Percentiles rank a stretch among this genome's conserved stretches.
Evolutionary conservation across 225 moss, liverwort and hornwort species (phyloP).

Genomic region (Ulota crispa): DNA sequence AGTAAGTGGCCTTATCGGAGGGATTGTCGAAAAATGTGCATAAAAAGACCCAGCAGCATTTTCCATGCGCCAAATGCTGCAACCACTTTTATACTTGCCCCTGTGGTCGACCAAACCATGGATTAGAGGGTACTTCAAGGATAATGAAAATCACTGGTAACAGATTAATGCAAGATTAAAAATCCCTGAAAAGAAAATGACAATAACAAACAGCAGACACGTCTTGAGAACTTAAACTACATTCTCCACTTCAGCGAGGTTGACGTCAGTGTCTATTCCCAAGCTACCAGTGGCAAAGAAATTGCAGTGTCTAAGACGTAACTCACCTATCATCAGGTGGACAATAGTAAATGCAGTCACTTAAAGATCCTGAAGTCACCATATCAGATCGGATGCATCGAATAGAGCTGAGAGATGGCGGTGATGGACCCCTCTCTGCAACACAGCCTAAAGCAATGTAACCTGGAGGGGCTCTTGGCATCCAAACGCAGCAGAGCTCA

Average conservation of each 20-base stretch:
- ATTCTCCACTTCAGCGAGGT: background rate
- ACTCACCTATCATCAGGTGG: slow-evolving; percentile 78
- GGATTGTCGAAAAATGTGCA: slow-evolving; percentile 66
- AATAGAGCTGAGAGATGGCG: slow-evolving; percentile 64
- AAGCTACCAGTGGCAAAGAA: slow-evolving; percentile 3
- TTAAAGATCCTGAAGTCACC: slow-evolving; percentile 82
- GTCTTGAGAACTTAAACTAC: background rate
- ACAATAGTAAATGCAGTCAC: slow-evolving; percentile 84
- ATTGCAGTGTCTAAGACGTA: slow-evolving; percentile 8
- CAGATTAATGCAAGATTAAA: background rate
- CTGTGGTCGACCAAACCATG: slow-evolving; percentile 34
- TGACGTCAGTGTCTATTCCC: background rate
- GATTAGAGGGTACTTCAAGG: background rate
- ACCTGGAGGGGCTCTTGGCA: slow-evolving; percentile 84
- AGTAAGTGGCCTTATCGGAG: slow-evolving; percentile 53
- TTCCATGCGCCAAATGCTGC: slow-evolving; percentile 96
- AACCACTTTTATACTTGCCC: slow-evolving; percentile 61
- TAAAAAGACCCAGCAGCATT: slow-evolving; percentile 89
- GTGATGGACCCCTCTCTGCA: slow-evolving; percentile 73
- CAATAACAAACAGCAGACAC: slow-evolving; percentile 6
- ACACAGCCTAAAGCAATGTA: slow-evolving; percentile 84
- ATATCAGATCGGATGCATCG: slow-evolving; percentile 93
- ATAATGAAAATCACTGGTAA: background rate
- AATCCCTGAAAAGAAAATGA: background rate
- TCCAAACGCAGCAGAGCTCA: slow-evolving; percentile 79